Evolutionary conservation across 768 basidiomycete genomes (phyloP).

Genomic region (Tylopilus vinaceipallidus): DNA sequence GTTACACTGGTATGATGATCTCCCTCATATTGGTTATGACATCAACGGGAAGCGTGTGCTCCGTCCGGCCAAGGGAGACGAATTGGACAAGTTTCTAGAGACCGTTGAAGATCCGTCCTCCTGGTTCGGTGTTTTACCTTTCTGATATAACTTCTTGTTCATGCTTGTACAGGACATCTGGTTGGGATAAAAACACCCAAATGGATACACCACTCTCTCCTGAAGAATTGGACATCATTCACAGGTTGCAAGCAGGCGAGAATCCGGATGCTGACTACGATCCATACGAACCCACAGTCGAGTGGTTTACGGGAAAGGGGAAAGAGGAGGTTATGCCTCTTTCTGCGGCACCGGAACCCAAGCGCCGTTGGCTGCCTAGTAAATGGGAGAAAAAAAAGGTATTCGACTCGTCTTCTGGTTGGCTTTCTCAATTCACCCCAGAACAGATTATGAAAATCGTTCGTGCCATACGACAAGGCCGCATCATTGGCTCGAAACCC

Average conservation of each 20-base stretch:
- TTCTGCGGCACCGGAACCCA: conserved; percentile 89
- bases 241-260: conserved; percentile 84
- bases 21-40: conserved; percentile 98
- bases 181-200: conserved; percentile 86
- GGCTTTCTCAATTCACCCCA: conserved; percentile 2
- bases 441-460: conserved; percentile 97
- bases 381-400: conserved; percentile 99
- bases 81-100: conserved; percentile 92
- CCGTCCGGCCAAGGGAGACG: conserved; percentile 92
- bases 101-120: conserved; percentile 89
- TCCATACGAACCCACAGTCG: conserved; percentile 89
- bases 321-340: conserved; percentile 95
- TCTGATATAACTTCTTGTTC: background rate
- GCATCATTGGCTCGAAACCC: conserved; percentile 88
- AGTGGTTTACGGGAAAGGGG: conserved; percentile 97
- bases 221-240: conserved; percentile 94
- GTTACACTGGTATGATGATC: conserved; percentile 98
- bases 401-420: conserved; percentile 3
- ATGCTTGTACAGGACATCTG: conserved; percentile 67
- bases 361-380: conserved; percentile 93
- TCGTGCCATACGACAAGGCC: conserved; percentile 94
- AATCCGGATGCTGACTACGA: conserved; percentile 88
- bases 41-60: conserved; percentile 93
- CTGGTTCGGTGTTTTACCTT: conserved; percentile 54
- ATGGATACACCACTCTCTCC: conserved; percentile 81